Percentiles rank a stretch among this genome's conserved stretches.
These are phyloP conservation scores for Suillus paluster DNA, from an alignment of 768 basidiomycete species.

Conservation along the genomic window DNA sequence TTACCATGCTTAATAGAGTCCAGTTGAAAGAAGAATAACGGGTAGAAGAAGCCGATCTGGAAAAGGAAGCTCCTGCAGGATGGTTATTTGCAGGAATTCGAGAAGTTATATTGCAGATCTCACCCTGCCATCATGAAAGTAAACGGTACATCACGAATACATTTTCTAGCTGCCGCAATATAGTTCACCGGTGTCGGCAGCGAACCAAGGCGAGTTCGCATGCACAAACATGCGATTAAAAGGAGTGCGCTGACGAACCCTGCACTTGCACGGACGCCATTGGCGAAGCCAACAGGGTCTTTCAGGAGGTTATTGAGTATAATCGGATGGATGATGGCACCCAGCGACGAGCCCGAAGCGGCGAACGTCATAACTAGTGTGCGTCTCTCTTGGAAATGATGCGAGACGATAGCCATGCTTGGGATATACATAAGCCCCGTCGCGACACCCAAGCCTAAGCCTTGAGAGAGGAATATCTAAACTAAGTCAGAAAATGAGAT, in stretches of 20 bases:
- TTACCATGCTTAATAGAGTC: constrained; percentile 55
- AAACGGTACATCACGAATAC: constrained; percentile 26
- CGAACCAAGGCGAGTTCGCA: too few relatives aligned
- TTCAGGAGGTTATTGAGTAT: too few relatives aligned
- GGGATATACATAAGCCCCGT: constrained; percentile 51
- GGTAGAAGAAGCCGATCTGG: constrained; percentile 50
- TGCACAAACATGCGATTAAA: too few relatives aligned
- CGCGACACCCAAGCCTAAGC: constrained; percentile 45
- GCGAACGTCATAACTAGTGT: too few relatives aligned
- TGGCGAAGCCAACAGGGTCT: too few relatives aligned
- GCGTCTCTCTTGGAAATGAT: constrained; percentile 46
- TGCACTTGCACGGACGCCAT: too few relatives aligned
- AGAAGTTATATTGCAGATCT: neutral
- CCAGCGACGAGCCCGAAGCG: too few relatives aligned
- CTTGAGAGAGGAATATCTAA: constrained; percentile 50
- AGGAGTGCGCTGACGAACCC: too few relatives aligned
- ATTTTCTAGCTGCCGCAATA: constrained; percentile 30
- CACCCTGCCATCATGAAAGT: constrained; percentile 27
- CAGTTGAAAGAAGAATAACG: constrained; percentile 63
- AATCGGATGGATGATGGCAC: too few relatives aligned
- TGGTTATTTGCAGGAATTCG: too few relatives aligned
- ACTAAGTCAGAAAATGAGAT: neutral
- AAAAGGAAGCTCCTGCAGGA: too few relatives aligned
- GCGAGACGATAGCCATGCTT: constrained; percentile 44
- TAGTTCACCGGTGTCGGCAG: too few relatives aligned